These are phyloP conservation scores for Viola odorata DNA, from an alignment of 345 rosid genomes.

Conservation along the genomic window DNA sequence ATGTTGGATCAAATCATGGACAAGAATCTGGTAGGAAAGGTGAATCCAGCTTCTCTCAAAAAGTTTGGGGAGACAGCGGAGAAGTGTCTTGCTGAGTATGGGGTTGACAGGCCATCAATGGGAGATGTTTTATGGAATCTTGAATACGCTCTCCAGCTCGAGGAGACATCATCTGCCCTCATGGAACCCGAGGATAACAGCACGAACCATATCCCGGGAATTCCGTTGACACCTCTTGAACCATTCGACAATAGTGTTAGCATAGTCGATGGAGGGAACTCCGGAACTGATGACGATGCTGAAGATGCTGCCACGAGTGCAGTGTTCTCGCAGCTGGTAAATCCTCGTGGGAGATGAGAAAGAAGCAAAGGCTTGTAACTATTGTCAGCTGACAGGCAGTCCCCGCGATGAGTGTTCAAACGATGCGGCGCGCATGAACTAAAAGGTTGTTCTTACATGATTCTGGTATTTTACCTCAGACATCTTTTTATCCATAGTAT, in stretches of 20 bases:
- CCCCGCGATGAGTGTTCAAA: no score
- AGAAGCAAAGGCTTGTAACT: slow-evolving; percentile 4
- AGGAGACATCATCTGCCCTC: slow-evolving; percentile 82
- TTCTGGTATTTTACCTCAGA: slow-evolving; percentile 23
- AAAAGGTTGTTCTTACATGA: slow-evolving; percentile 19
- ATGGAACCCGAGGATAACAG: slow-evolving; percentile 95
- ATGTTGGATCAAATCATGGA: slow-evolving; percentile 97
- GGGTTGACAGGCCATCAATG: slow-evolving; percentile 92
- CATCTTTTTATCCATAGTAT: slow-evolving; percentile 20
- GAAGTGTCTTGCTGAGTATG: slow-evolving; percentile 93
- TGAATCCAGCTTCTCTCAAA: slow-evolving; percentile 82
- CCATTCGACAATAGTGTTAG: slow-evolving; percentile 85
- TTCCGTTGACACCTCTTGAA: slow-evolving; percentile 77
- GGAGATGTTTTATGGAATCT: slow-evolving; percentile 98
- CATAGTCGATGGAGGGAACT: slow-evolving; percentile 53
- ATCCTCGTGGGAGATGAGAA: slow-evolving; percentile 88
- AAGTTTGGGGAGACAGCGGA: slow-evolving; percentile 96
- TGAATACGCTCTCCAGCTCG: slow-evolving; percentile 89
- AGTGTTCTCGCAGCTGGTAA: slow-evolving; percentile 94
- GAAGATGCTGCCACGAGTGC: slow-evolving; percentile 89
- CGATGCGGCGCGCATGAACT: slow-evolving; percentile 9
- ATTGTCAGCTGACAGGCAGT: no score
- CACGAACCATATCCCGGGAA: slow-evolving; percentile 84
- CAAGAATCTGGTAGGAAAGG: slow-evolving; percentile 70
- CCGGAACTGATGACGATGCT: slow-evolving; percentile 65